Evolutionary conservation across 73 alveolate species (phyloP).

Genomic region (Stentor roeselii): DNA sequence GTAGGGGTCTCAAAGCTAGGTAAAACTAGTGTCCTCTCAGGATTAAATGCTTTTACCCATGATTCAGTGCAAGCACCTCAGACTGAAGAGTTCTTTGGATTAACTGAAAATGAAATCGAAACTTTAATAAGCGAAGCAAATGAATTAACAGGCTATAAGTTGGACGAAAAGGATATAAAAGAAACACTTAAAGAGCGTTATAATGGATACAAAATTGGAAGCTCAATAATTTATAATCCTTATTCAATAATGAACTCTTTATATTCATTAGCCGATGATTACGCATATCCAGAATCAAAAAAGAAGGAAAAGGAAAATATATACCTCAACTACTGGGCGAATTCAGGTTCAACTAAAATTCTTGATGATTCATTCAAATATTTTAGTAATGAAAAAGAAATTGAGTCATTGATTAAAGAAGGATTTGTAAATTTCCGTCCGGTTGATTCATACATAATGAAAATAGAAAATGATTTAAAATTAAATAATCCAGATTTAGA

Average conservation of each 20-base stretch:
- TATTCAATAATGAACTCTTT: neutral
- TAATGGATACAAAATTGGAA: neutral
- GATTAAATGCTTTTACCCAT: neutral
- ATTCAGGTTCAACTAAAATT: neutral
- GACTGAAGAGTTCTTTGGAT: neutral
- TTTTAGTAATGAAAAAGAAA: no score
- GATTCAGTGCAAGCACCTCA: neutral
- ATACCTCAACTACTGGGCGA: conserved; percentile 2
- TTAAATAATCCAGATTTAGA: no score
- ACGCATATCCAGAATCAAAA: neutral
- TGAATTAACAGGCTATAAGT: neutral
- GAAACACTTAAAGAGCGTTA: neutral
- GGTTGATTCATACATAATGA: no score
- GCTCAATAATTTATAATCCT: neutral
- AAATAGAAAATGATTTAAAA: no score
- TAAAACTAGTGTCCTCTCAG: neutral
- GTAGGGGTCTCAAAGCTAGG: neutral
- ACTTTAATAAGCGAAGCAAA: neutral
- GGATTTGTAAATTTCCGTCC: neutral
- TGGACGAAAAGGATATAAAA: no score
- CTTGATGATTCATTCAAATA: neutral
- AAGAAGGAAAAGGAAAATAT: no score
- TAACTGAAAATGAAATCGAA: neutral
- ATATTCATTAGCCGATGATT: no score
- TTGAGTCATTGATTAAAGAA: neutral